These are phyloP conservation scores for Phytophthora sp. DNA, from an alignment of 352 stramenopile species.

Conservation along the genomic window DNA sequence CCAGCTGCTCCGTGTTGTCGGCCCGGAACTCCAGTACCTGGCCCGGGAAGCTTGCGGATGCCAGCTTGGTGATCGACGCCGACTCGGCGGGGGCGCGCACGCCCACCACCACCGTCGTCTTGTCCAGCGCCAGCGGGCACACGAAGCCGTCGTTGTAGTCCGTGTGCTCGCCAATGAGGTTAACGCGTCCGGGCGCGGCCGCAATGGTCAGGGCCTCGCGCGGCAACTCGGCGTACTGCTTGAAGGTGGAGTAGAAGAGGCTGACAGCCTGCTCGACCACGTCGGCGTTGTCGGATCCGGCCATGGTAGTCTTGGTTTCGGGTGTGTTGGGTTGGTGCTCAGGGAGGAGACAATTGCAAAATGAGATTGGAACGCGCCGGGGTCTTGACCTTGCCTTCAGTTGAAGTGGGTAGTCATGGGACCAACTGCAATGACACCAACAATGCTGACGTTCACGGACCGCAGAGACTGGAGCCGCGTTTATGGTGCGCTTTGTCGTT, in stretches of 20 bases:
- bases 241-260: conserved; percentile 70
- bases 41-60: conserved; percentile 66
- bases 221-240: conserved; percentile 40
- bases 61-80: conserved; percentile 40
- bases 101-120: conserved; percentile 89
- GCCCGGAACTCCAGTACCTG: conserved; percentile 58
- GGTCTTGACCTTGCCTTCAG: no score
- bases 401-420: no score
- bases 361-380: no score
- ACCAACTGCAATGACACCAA: no score
- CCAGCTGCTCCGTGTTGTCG: conserved; percentile 53
- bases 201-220: conserved; percentile 60
- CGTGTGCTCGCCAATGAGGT: conserved; percentile 96
- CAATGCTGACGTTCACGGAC: no score
- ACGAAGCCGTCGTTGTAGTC: conserved; percentile 98
- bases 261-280: conserved; percentile 60
- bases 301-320: no score
- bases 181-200: conserved; percentile 93
- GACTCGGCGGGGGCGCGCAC: conserved; percentile 36
- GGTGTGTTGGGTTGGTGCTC: no score
- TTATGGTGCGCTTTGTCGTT: no score
- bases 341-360: no score
- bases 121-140: conserved; percentile 92
- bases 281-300: conserved; percentile 22
- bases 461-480: no score